phyloP scores from a whole-genome alignment of 208 protist genomes.

The Strigomonas culicis region DNA sequence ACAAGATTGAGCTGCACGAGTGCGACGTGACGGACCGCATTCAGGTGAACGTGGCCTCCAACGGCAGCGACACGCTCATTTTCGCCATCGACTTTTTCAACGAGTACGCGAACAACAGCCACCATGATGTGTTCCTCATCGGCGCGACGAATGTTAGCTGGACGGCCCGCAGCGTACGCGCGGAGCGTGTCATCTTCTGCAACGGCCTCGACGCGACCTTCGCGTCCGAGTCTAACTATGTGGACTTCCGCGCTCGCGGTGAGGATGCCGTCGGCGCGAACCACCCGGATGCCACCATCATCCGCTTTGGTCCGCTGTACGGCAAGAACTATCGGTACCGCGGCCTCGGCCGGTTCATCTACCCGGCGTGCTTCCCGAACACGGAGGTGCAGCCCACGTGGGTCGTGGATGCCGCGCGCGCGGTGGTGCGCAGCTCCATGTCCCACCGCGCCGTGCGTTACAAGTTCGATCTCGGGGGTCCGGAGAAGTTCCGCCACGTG shows the following conservation, averaged over 20 bases:
- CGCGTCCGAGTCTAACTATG: slow-evolving; percentile 90
- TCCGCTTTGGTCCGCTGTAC: slow-evolving; percentile 89
- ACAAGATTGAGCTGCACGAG: slow-evolving; percentile 90
- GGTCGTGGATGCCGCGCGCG: slow-evolving; percentile 88
- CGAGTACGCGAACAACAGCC: slow-evolving; percentile 92
- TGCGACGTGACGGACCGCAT: slow-evolving; percentile 91
- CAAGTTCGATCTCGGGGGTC: slow-evolving; percentile 90
- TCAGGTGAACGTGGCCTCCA: slow-evolving; percentile 88
- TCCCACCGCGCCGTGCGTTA: slow-evolving; percentile 83
- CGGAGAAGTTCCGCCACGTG: slow-evolving; percentile 82
- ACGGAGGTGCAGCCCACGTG: slow-evolving; percentile 89
- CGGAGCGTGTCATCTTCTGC: slow-evolving; percentile 88
- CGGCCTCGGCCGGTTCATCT: slow-evolving; percentile 85
- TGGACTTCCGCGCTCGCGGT: slow-evolving; percentile 85
- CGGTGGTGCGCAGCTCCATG: slow-evolving; percentile 79
- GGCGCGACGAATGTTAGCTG: slow-evolving; percentile 89
- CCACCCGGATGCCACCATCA: slow-evolving; percentile 85
- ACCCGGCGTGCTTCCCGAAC: slow-evolving; percentile 87
- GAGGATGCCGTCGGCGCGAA: slow-evolving; percentile 89
- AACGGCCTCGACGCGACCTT: slow-evolving; percentile 91
- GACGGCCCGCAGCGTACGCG: slow-evolving; percentile 85
- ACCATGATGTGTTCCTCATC: slow-evolving; percentile 89
- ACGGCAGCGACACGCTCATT: slow-evolving; percentile 90
- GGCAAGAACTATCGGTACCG: slow-evolving; percentile 89
- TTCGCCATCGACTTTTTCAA: slow-evolving; percentile 87